Conservation (phyloP, 495 filamentous ascomycete species). For the Penicillium paradoxum region DNA sequence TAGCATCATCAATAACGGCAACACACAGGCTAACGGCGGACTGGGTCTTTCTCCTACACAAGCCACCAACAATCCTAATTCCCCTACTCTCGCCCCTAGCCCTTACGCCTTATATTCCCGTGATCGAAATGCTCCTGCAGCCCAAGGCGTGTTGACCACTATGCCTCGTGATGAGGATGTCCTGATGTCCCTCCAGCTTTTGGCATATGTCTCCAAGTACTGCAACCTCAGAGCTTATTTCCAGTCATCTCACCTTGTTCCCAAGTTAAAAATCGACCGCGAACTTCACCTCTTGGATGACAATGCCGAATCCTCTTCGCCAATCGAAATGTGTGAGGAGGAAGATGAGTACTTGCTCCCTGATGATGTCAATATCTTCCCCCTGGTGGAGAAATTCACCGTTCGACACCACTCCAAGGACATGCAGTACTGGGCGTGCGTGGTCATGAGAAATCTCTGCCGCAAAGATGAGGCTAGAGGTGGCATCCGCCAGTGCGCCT, state of each 20-base stretch:
- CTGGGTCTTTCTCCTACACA: slow-evolving; percentile 75
- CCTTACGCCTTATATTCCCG: slow-evolving; percentile 70
- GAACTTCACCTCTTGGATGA: slow-evolving; percentile 77
- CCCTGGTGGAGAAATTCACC: slow-evolving; percentile 96
- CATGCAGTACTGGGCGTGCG: slow-evolving; percentile 99
- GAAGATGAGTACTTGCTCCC: slow-evolving; percentile 90
- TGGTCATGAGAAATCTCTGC: slow-evolving; percentile 98
- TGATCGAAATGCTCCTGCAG: slow-evolving; percentile 60
- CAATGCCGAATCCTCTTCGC: slow-evolving; percentile 42
- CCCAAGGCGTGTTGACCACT: slow-evolving; percentile 68
- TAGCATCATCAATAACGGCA: slow-evolving; percentile 68
- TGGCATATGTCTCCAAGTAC: slow-evolving; percentile 98
- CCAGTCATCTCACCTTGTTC: slow-evolving; percentile 89
- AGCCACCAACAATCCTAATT: slow-evolving; percentile 63
- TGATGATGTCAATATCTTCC: slow-evolving; percentile 97
- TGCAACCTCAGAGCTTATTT: slow-evolving; percentile 95
- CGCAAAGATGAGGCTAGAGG: slow-evolving; percentile 93
- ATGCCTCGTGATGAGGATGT: slow-evolving; percentile 98
- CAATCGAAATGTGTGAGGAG: slow-evolving; percentile 51
- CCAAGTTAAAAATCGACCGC: slow-evolving; percentile 80
- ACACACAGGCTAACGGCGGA: slow-evolving; percentile 53
- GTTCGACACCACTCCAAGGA: slow-evolving; percentile 89
- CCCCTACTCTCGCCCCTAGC: slow-evolving; percentile 63
- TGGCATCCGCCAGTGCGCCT: slow-evolving; percentile 93
- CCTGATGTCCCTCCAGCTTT: slow-evolving; percentile 93